Evolutionary conservation across 371 early-diverging fungal species (phyloP), one percentile per base, ranked within the genome.

Genomic region (Choanephora cucurbitarum): DNA sequence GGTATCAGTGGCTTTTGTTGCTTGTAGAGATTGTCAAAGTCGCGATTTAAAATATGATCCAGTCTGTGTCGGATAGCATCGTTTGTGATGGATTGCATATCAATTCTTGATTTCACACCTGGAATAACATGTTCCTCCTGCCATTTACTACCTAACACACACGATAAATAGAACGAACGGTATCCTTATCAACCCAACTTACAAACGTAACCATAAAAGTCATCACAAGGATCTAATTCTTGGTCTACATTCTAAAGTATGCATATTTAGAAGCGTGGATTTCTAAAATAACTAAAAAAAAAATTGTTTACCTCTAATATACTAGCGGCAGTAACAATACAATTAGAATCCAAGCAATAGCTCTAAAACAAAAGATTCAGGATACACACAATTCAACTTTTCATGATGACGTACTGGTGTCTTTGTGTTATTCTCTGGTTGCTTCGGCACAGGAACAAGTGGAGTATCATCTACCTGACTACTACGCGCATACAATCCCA

Each of bases 211-310:
- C 57, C 59, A 57, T 71, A 71, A 57, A 82, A 82, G 47, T 80
- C 81, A 17, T 76, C 66, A 57, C 85, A 84, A 5, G 85, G 85
- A 60, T 83, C 70, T 6, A 63, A 64, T 13, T 57, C 49, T 8
- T 46, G 50, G 53, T 80, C 73, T 46, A 84, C 78, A 40, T 79
- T 77, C 44, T 62, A 46, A 40, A 33, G 44, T 5, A 43, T 15
- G 13, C 22, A 15, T 15, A 22, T n/a, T 28, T 39, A 24, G 13
- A 28, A 8, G 1, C 34, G 44, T 42, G 44, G 39, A 24, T 33
- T 46, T 43, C 18, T 56, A 44, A 39, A 24, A 9, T 37, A 2
- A 14, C 14, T n/a, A n/a, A n/a, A n/a, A n/a, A n/a, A n/a, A n/a
- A n/a, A n/a, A 13, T 2, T 37, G n/a, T 44, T 55, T 70, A 61